Percentiles rank a stretch among this genome's conserved stretches.
phyloP scores from a whole-genome alignment of 1,139 yeast species.

The Candida sp. region DNA sequence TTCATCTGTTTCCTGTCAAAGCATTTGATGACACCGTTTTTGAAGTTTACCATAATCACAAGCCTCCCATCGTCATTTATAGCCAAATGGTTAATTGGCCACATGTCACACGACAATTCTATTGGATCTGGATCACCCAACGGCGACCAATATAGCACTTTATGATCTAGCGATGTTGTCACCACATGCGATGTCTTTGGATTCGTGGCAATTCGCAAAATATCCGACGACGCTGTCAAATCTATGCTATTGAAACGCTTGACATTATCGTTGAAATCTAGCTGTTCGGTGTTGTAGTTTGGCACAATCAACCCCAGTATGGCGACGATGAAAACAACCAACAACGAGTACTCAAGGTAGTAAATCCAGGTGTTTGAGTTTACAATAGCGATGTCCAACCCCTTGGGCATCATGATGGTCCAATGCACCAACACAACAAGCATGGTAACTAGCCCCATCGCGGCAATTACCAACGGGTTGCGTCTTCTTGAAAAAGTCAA shows the following conservation, averaged over 20 bases:
- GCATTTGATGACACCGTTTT: conserved; percentile 54
- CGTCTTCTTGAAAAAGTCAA: conserved; percentile 39
- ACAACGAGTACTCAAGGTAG: conserved; percentile 34
- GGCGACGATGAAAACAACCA: conserved; percentile 31
- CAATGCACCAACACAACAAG: conserved; percentile 24
- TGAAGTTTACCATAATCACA: conserved; percentile 60
- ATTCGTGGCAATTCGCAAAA: conserved; percentile 61
- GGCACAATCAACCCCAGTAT: conserved; percentile 24
- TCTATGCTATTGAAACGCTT: conserved; percentile 48
- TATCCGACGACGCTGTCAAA: conserved; percentile 65
- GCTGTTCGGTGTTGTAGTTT: background rate
- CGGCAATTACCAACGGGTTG: conserved; percentile 6
- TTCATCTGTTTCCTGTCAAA: conserved; percentile 57
- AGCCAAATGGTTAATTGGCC: conserved; percentile 71
- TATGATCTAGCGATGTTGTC: conserved; percentile 76
- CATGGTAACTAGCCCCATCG: conserved; percentile 6
- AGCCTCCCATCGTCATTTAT: conserved; percentile 65
- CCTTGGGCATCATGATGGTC: conserved; percentile 30
- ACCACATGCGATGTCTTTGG: conserved; percentile 62
- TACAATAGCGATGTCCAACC: conserved; percentile 19
- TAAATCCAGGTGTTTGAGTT: conserved; percentile 29
- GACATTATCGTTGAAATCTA: background rate
- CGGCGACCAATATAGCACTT: conserved; percentile 77
- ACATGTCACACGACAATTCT: conserved; percentile 54
- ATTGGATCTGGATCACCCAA: conserved; percentile 38